A percentile compares a stretch with the other conserved stretches of the same genome.
Evolutionary conservation across 1,284 basidiomycete genomes (phyloP).

Genomic region (Ceratobasidium sp.): DNA sequence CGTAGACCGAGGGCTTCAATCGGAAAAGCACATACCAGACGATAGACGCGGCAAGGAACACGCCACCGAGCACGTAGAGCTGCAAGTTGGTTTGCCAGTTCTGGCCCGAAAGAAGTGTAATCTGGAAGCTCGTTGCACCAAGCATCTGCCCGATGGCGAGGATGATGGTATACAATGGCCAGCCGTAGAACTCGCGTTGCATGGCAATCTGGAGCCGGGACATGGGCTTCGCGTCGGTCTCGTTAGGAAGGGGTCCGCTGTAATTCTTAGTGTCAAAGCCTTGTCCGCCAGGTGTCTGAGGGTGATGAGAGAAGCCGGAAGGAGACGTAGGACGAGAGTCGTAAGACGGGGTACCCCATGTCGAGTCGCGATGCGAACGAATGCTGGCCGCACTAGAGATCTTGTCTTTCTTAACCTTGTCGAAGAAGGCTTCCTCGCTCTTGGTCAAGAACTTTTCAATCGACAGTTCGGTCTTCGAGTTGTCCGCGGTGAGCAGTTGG

Average conservation of each 20-base stretch:
- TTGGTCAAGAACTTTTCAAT: slow-evolving; percentile 91
- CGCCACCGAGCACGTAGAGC: slow-evolving; percentile 88
- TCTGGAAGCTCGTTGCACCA: slow-evolving; percentile 93
- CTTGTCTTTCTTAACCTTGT: slow-evolving; percentile 88
- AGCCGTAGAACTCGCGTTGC: slow-evolving; percentile 80
- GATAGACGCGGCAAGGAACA: slow-evolving; percentile 86
- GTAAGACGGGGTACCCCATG: slow-evolving; percentile 79
- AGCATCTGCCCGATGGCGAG: slow-evolving; percentile 89
- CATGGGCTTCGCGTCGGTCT: slow-evolving; percentile 72
- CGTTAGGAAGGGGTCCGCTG: slow-evolving; percentile 68
- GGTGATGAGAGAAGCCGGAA: slow-evolving; percentile 54
- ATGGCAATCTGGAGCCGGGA: slow-evolving; percentile 83
- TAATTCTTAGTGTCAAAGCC: slow-evolving; percentile 63
- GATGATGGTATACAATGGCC: slow-evolving; percentile 91
- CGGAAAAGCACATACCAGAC: slow-evolving; percentile 93
- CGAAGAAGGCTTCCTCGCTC: slow-evolving; percentile 93
- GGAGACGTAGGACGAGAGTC: slow-evolving; percentile 80
- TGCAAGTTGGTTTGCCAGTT: slow-evolving; percentile 85
- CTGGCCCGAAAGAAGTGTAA: slow-evolving; percentile 86
- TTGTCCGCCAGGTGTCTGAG: slow-evolving; percentile 55
- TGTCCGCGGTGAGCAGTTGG: slow-evolving; percentile 80
- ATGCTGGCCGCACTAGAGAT: slow-evolving; percentile 81
- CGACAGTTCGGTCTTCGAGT: slow-evolving; percentile 90
- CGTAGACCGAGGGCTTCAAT: slow-evolving; percentile 86
- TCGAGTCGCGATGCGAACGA: slow-evolving; percentile 82